Conservation (phyloP, 441 rosid species). For the Flueggea neowawraea region DNA sequence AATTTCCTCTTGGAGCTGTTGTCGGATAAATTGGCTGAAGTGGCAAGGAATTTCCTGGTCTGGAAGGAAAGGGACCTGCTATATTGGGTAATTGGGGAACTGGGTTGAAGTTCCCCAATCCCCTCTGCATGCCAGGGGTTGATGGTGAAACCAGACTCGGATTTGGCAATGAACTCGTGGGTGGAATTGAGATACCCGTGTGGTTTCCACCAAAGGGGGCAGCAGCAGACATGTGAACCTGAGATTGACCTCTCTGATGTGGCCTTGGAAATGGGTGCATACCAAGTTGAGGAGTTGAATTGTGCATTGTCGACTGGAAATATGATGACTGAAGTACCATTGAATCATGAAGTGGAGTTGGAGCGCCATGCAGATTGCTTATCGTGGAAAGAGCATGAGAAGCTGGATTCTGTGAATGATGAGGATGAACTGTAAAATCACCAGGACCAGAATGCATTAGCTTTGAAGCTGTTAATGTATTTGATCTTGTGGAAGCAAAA, state of each 20-base stretch:
- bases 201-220: slow-evolving; percentile 29
- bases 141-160: slow-evolving; percentile 24
- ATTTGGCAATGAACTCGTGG: slow-evolving; percentile 39
- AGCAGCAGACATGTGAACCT: slow-evolving; percentile 21
- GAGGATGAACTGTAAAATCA: slow-evolving; percentile 63
- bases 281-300: slow-evolving; percentile 38
- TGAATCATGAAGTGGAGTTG: slow-evolving; percentile 17
- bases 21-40: slow-evolving; percentile 33
- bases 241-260: slow-evolving; percentile 35
- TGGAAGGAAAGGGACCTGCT: slow-evolving; percentile 43
- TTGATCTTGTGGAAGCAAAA: slow-evolving; percentile 35
- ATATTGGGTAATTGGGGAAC: slow-evolving; percentile 33
- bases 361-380: slow-evolving; percentile 27
- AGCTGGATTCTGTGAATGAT: slow-evolving; percentile 30
- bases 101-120: slow-evolving; percentile 40
- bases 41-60: slow-evolving; percentile 42
- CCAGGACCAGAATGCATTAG: slow-evolving; percentile 39
- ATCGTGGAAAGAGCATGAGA: slow-evolving; percentile 41
- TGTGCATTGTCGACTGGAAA: slow-evolving; percentile 30
- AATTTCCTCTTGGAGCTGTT: slow-evolving; percentile 27
- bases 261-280: slow-evolving; percentile 38
- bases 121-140: slow-evolving; percentile 32
- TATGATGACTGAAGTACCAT: slow-evolving; percentile 34
- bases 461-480: slow-evolving; percentile 23
- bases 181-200: slow-evolving; percentile 17